A percentile compares a stretch with the other conserved stretches of the same genome.
Conservation (phyloP, 2,329 filamentous ascomycete species). For the Dothiorella sarmentorum region DNA sequence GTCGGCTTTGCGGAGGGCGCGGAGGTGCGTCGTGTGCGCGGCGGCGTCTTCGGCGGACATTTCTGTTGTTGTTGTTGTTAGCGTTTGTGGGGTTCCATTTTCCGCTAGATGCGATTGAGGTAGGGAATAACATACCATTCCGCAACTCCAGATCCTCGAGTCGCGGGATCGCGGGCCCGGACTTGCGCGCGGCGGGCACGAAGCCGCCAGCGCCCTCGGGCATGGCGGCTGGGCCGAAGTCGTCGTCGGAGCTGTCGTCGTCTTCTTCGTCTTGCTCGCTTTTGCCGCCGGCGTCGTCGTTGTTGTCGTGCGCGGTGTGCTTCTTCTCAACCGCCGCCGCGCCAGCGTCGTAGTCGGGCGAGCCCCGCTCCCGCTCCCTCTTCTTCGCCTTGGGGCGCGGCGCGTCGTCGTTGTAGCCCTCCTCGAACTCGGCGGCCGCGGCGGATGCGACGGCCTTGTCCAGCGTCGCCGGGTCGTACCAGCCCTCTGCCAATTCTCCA, state of each 20-base stretch:
- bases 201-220: not conserved
- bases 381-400: constrained; percentile 21
- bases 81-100: too few relatives aligned
- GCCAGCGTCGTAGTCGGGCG: constrained; percentile 2
- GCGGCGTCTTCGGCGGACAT: constrained; percentile 50
- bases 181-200: not conserved
- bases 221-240: constrained; percentile 49
- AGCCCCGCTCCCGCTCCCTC: not conserved
- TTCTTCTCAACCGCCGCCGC: not conserved
- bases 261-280: not conserved
- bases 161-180: constrained; percentile 64
- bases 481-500: constrained; percentile 80
- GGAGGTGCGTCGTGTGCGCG: constrained; percentile 51
- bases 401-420: constrained; percentile 27
- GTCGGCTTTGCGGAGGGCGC: constrained; percentile 61
- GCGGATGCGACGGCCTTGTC: constrained; percentile 45
- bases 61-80: too few relatives aligned
- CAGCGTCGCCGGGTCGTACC: constrained; percentile 82
- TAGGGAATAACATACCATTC: constrained; percentile 46
- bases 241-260: constrained; percentile 60
- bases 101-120: too few relatives aligned
- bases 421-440: not conserved
- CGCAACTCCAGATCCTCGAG: constrained; percentile 68
- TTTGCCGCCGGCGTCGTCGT: not conserved
- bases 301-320: not conserved